Base-by-base conservation (phyloP, 106 monocot genomes). In the Allium cepa region DNA sequence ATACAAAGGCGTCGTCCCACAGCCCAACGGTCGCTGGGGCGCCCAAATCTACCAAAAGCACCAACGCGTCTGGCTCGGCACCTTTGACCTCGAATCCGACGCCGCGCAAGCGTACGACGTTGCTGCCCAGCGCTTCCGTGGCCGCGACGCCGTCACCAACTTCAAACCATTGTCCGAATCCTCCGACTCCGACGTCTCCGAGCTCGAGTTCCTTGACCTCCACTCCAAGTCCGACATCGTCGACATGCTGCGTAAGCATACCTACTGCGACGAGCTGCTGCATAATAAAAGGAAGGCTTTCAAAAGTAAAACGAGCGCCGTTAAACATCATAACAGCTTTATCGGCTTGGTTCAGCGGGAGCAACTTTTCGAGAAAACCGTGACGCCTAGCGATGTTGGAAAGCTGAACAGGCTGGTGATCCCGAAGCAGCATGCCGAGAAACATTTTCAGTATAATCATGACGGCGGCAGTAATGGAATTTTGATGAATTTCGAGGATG, bases 381-480 rank as follows among this genome's bases (percentile, higher is more conserved):
- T 94, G 28, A 94, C 94, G 12, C 90, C 94, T 4, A 94, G 94
- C 82, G 94, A 94, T 64, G 94, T 87, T 11, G 94, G 94, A 18
- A 94, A 94, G 82, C 82, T 94, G n/a, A 94, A 94, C 81, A 66
- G 94, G 52, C 78, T 94, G 17, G 94, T 94, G 51, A 87, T 94
- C 56, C 94, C 94, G 56, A 94, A 94, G 72, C 94, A 90, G 77
- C 85, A 94, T 56, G 94, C 94, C 4, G 94, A 94, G 87, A 87
- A 85, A 76, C 84, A 94, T 72, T 85, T 94, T 61, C 94, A 87
- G 57, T 47, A 79, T 7, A 7, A 17, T 11, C 7, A n/a, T 7
- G 67, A 26, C 62, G 59, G 27, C 22, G 36, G 36, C 36, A 36
- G 36, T 5, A 36, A 36, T 36, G 36, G 36, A 5, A 36, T 36